Base-by-base conservation (phyloP, 768 basidiomycete genomes). In the Kwoniella botswanensis region DNA sequence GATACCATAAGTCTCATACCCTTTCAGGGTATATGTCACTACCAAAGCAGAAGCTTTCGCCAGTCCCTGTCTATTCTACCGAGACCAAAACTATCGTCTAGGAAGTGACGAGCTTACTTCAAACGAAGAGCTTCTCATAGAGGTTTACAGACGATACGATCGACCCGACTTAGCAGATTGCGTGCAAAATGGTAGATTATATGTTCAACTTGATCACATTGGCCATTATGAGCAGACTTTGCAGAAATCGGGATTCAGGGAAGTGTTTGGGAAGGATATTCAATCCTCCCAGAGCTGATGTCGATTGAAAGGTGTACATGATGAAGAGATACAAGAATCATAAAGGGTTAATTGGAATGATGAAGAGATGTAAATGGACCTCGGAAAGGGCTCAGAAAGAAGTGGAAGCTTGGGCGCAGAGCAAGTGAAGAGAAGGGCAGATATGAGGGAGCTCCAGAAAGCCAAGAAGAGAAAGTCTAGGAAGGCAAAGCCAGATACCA, bases 31-130 rank as follows among this genome's bases (percentile, higher is more conserved):
- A 10, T 52, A 53, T 54, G 55, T 41, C 13, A 70, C 72, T 4
- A 66, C 56, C 53, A 73, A 73, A 52, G 54, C 54, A 9, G 63
- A 73, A 61, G 72, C 72, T n/a, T 73, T 73, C 68, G 13, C 63
- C 2, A 35, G 58, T 1, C 58, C 58, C 4, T n/a, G 21, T 1
- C 22, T 55, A 26, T 52, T 69, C 13, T 67, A 55, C 41, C 42
- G 53, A 7, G 17, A 17, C 17, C 42, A 21, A 9, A 65, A 44
- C 43, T 35, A 56, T 46, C 21, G 42, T 1, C 65, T 58, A 41
- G 17, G 17, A 18, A 29, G 29, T 29, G 68, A 70, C 41, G 22
- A 41, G 11, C 56, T 68, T 6, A 67, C 69, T 9, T n/a, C 17
- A 12, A 65, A 57, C 1, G 71, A 72, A 29, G 12, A 44, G 11